Percentiles rank a stretch among this genome's conserved stretches.
Conservation (phyloP, 768 basidiomycete species). For the Cystoderma amianthinum region DNA sequence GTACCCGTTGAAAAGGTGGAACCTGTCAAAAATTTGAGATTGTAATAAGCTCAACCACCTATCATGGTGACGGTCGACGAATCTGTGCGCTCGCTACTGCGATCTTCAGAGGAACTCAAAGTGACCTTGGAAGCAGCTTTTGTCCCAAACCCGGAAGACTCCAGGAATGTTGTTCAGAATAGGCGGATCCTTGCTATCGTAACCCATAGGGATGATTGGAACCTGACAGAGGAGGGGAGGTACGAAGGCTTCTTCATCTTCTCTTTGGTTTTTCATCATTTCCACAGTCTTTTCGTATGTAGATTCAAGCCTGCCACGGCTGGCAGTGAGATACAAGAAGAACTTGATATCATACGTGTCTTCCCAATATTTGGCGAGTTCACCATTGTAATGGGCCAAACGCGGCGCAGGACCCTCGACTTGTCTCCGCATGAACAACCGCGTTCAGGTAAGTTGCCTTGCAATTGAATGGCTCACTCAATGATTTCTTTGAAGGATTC, state of each 20-base stretch:
- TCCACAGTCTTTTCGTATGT: conserved; percentile 41
- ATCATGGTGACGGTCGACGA: conserved; percentile 11
- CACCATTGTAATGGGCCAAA: conserved; percentile 51
- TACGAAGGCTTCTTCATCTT: conserved; percentile 18
- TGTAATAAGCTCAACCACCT: not conserved
- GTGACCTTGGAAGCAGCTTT: conserved; percentile 31
- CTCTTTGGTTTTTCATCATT: conserved; percentile 4
- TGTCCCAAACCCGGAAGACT: conserved; percentile 11
- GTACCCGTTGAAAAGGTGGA: too few relatives aligned
- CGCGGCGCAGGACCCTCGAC: conserved; percentile 30
- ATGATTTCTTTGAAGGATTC: conserved; percentile 37
- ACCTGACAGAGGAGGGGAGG: conserved; percentile 48
- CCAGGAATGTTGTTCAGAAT: not conserved
- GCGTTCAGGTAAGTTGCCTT: conserved; percentile 28
- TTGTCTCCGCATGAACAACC: conserved; percentile 24
- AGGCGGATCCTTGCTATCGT: conserved; percentile 41
- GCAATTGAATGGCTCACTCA: not conserved
- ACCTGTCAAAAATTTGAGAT: too few relatives aligned
- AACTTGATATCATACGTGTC: conserved; percentile 38
- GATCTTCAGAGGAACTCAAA: conserved; percentile 36
- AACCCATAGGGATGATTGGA: conserved; percentile 34
- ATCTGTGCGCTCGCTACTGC: conserved; percentile 15
- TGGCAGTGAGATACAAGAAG: conserved; percentile 13
- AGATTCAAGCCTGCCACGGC: conserved; percentile 22
- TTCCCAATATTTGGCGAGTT: conserved; percentile 55